Evolutionary conservation across 768 basidiomycete genomes (phyloP), one percentile per base, ranked within the genome.

Genomic region (Tubosaeta sp.): DNA sequence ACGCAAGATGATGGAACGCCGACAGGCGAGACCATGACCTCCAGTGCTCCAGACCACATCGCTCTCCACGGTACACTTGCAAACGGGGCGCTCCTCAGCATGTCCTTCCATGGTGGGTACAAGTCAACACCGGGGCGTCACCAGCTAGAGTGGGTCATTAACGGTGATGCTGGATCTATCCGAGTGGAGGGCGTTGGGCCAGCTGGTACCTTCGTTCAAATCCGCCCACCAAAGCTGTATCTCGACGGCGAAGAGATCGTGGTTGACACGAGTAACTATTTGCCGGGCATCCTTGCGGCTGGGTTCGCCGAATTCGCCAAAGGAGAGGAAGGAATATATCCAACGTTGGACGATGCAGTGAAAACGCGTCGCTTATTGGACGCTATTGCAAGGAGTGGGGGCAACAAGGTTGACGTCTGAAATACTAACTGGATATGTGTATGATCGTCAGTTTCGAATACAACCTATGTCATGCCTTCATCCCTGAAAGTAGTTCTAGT

Each of bases 101-200:
- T 54, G 27, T 41, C 44, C 40, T 34, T 29, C 39, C 44, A 29
- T 12, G 39, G 48, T 29, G 53, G 53, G 24, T 42, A 54, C 44
- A 54, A 50, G 16, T 54, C 53, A 5, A 50, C 45, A 0, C 53
- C 53, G 1, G 53, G 53, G 24, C 53, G 53, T 24, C 49, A 54
- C 21, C 44, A 46, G 21, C 41, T 54, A 12, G 29, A 51, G 22
- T 54, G 49, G 53, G 35, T 51, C 6, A 54, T 54, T 35, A 40
- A 54, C n/a, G 53, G 53, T 24, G 53, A 54, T 3, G 22, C 44
- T 4, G 53, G 49, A 7, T 54, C 53, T 9, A 51, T 54, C 32
- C 53, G 53, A 14, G 27, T 54, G 18, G 44, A 54, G 9, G 45
- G 41, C n/a, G 18, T 22, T 12, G 49, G 21, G 1, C 44, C 44